Percentiles rank a stretch among this genome's conserved stretches.
These are phyloP conservation scores for Bacidia gigantensis DNA, from an alignment of 495 filamentous ascomycete genomes.

Conservation along the genomic window DNA sequence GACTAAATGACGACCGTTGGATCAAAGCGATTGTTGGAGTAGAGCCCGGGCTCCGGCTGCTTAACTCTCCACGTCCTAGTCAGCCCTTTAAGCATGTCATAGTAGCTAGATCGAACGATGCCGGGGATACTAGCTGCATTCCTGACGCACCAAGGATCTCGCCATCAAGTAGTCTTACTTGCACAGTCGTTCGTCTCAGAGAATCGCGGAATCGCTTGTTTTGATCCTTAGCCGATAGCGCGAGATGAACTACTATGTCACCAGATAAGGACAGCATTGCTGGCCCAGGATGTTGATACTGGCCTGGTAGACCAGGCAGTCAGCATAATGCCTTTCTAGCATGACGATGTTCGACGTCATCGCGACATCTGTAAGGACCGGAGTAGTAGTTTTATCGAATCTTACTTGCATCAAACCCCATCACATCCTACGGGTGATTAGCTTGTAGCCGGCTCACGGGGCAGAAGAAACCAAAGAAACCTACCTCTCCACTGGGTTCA, in stretches of 20 bases:
- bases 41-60: not conserved
- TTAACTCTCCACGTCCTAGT: not conserved
- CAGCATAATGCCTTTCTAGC: too few relatives aligned
- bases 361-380: not conserved
- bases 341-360: too few relatives aligned
- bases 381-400: not conserved
- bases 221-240: too few relatives aligned
- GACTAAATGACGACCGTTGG: not conserved
- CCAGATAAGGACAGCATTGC: too few relatives aligned
- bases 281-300: too few relatives aligned
- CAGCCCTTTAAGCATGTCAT: conserved; percentile 7
- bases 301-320: too few relatives aligned
- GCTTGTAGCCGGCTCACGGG: not conserved
- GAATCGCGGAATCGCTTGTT: too few relatives aligned
- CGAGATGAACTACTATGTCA: not conserved
- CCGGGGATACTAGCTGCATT: not conserved
- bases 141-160: conserved; percentile 10
- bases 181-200: not conserved
- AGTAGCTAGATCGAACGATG: conserved; percentile 1
- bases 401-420: not conserved
- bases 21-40: not conserved
- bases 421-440: conserved; percentile 11
- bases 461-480: conserved; percentile 16
- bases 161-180: not conserved
- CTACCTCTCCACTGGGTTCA: conserved; percentile 61